Percentiles rank a stretch among this genome's conserved stretches.
phyloP scores from a whole-genome alignment of 805 yeast genomes.

The Ogataea naganishii region DNA sequence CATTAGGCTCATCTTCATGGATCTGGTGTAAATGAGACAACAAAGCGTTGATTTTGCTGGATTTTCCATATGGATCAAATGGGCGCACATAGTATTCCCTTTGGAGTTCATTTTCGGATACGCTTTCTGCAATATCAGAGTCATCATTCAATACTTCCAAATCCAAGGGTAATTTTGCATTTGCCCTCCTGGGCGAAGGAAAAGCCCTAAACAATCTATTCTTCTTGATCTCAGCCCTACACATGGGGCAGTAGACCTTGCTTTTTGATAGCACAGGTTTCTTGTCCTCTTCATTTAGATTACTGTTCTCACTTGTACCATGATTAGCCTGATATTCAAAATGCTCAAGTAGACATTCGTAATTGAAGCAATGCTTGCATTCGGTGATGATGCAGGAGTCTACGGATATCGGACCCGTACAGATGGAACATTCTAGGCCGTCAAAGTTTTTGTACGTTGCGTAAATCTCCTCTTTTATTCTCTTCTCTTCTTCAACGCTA shows the following conservation, averaged over 20 bases:
- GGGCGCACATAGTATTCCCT: conserved; percentile 25
- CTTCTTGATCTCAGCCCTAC: conserved; percentile 49
- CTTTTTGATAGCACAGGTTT: conserved; percentile 16
- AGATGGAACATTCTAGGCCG: conserved; percentile 73
- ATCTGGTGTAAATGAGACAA: conserved; percentile 47
- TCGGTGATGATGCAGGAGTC: conserved; percentile 47
- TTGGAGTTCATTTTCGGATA: neutral
- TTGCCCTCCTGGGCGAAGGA: conserved; percentile 9
- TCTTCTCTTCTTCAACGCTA: conserved; percentile 14
- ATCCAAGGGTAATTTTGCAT: conserved; percentile 3
- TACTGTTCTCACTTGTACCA: conserved; percentile 2
- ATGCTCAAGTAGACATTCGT: conserved; percentile 64
- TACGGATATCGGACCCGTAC: conserved; percentile 55
- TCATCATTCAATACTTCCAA: conserved; percentile 5
- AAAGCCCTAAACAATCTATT: conserved; percentile 36
- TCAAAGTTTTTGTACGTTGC: conserved; percentile 24
- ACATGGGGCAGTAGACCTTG: conserved; percentile 62
- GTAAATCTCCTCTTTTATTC: conserved; percentile 22
- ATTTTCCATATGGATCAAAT: conserved; percentile 43
- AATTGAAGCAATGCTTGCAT: conserved; percentile 79
- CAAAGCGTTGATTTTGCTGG: conserved; percentile 69
- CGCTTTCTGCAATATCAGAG: neutral
- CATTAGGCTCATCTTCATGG: conserved; percentile 48
- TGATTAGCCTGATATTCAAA: conserved; percentile 51
- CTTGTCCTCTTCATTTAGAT: conserved; percentile 1